These are phyloP conservation scores for Leccinum longicurvipes DNA, from an alignment of 768 basidiomycete species.

Conservation along the genomic window DNA sequence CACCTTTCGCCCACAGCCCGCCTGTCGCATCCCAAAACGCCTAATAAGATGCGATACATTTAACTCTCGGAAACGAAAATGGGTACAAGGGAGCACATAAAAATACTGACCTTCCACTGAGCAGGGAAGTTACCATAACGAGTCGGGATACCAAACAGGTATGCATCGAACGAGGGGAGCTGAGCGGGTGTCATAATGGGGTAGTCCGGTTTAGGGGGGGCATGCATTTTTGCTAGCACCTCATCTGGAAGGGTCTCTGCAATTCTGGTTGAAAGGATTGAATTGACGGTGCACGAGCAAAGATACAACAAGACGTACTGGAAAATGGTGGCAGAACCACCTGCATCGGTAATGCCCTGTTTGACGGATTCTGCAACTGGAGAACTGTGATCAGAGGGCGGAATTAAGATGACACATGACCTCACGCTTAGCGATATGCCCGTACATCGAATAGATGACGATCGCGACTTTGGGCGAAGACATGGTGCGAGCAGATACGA, in stretches of 20 bases:
- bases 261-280: constrained; percentile 43
- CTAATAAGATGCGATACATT: constrained; percentile 29
- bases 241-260: constrained; percentile 75
- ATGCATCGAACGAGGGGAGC: constrained; percentile 63
- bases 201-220: constrained; percentile 67
- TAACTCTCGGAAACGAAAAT: neutral
- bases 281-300: neutral
- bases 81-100: neutral
- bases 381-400: constrained; percentile 1
- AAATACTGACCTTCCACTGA: constrained; percentile 63
- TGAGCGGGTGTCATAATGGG: constrained; percentile 58
- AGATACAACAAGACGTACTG: constrained; percentile 40
- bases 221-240: constrained; percentile 64
- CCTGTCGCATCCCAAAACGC: constrained; percentile 78
- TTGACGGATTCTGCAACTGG: constrained; percentile 58
- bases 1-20: constrained; percentile 55
- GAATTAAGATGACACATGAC: neutral
- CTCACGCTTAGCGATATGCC: constrained; percentile 67
- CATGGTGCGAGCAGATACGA: constrained; percentile 27
- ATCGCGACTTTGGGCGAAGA: constrained; percentile 60
- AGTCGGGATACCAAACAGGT: constrained; percentile 74
- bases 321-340: constrained; percentile 49
- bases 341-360: constrained; percentile 44
- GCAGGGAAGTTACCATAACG: constrained; percentile 80
- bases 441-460: constrained; percentile 71